A percentile compares a stretch with the other conserved stretches of the same genome.
These are phyloP conservation scores for Scheffersomyces cryptocercus DNA, from an alignment of 1,139 yeast species.

Conservation along the genomic window DNA sequence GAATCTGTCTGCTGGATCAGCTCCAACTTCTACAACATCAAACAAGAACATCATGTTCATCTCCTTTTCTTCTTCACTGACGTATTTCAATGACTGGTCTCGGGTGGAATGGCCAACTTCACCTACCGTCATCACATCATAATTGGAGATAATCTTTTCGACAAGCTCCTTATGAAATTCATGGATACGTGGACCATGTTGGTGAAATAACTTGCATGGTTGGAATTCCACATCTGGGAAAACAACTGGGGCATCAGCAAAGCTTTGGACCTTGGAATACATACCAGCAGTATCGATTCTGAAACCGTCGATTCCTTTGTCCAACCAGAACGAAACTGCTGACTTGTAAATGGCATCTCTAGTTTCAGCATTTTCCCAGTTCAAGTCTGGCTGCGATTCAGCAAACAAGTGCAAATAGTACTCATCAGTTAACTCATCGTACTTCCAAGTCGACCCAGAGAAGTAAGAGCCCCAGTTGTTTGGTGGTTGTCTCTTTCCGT, in stretches of 20 bases:
- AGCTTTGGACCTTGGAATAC: conserved; percentile 23
- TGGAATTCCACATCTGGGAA: conserved; percentile 21
- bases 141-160: conserved; percentile 18
- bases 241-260: conserved; percentile 23
- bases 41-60: conserved; percentile 28
- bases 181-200: conserved; percentile 24
- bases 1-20: conserved; percentile 17
- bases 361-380: conserved; percentile 26
- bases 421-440: conserved; percentile 23
- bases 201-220: conserved; percentile 16
- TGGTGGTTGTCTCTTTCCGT: conserved; percentile 25
- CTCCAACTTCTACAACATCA: conserved; percentile 21
- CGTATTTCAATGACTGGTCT: conserved; percentile 22
- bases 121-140: conserved; percentile 25
- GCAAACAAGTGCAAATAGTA: conserved; percentile 26
- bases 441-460: conserved; percentile 26
- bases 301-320: conserved; percentile 25
- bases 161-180: conserved; percentile 26
- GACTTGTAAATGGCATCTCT: conserved; percentile 23
- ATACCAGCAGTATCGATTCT: conserved; percentile 26
- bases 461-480: conserved; percentile 26
- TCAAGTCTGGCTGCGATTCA: conserved; percentile 24
- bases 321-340: conserved; percentile 24
- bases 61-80: conserved; percentile 23
- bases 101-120: conserved; percentile 24